Base-by-base conservation (phyloP, 768 basidiomycete genomes). In the Suillus occidentalis region DNA sequence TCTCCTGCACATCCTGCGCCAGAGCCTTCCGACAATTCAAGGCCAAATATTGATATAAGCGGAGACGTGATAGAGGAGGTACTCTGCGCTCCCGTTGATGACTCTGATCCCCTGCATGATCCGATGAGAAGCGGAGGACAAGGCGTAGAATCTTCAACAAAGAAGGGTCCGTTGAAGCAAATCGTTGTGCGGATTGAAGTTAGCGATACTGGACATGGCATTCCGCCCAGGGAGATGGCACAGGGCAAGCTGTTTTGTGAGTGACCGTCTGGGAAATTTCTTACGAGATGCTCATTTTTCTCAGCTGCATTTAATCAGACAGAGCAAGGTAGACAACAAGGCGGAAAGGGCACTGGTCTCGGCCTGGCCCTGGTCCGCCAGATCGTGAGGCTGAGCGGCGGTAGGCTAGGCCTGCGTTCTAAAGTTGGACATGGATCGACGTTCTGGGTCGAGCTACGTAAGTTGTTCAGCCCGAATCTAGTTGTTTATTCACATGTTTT, bases 111-210 rank as follows among this genome's bases (percentile, higher is more conserved):
- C 12, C 34, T 47, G 9, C 14, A 16, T 28, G 20, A 45, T 20
- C 16, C 64, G 10, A 62, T 47, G 18, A 61, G 49, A 20, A 62
- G 53, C n/a, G 40, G 18, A 14, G 6, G 36, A 5, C 43, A 60
- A n/a, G n/a, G 28, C 34, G 1, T 63, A 20, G 47, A 34, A 4
- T 2, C 49, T 13, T 47, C 63, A 34, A 55, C 63, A n/a, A 60
- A 3, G 60, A 68, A 68, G 34, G 34, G 6, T 45, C 67, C 81
- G 3, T 66, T 84, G 63, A 89, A 91, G 67, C 79, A 79, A 72
- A 90, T 92, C 65, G 88, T 92, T 60, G 90, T 95, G n/a, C 83
- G 94, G 63, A 90, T 95, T 36, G 93, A 95, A 72, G 85, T 95
- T 4, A 83, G 84, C 5, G 93, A 94, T 76, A 94, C 92, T 0